Evolutionary conservation across 805 yeast genomes (phyloP), one percentile per base, ranked within the genome.

Genomic region (Saccharomycopsis capsularis): DNA sequence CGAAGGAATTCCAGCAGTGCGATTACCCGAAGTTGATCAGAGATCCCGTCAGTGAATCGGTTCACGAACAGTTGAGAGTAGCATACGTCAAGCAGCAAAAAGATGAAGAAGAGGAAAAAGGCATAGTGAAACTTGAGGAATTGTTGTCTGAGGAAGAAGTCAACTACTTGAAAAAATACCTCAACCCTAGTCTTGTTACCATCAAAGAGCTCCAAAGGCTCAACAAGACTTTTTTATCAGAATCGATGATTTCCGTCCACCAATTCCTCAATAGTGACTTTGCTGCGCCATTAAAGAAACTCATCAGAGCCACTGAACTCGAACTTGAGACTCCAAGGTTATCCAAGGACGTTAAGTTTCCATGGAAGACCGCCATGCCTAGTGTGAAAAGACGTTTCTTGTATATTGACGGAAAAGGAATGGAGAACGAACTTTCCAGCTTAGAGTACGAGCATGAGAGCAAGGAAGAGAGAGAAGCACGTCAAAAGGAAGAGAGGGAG

Each of bases 321-420:
- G 78, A 83, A 42, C 72, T 70, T 45, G 65, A 68, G 27, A 76
- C 79, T 60, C 95, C 96, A 3, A 66, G 66, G 32, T 64, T 59
- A 0, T 72, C 82, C 13, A 57, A 63, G 1, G 85, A 85, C 24
- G 76, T 85, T 1, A 46, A 61, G 7, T 69, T 63, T 43, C 96
- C 96, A 5, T 93, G 99, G 99, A 81, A 83, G 54, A 72, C 89
- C 37, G 93, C 97, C 0, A 76, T 84, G 42, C 98, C 99, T 6
- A 93, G 97, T 6, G 98, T 91, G 61, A 88, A 93, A 62, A 90
- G 89, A 68, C 70, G 96, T 54, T 93, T 74, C 61, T 63, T 88
- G 70, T 91, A 88, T 61, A 71, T 90, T 29, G 95, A 87, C 60
- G 91, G 91, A 2, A 68, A 69, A 48, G 61, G 71, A 11, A 59